Conservation (phyloP, 371 early-diverging fungal species). For the Syncephalastrum racemosum region DNA sequence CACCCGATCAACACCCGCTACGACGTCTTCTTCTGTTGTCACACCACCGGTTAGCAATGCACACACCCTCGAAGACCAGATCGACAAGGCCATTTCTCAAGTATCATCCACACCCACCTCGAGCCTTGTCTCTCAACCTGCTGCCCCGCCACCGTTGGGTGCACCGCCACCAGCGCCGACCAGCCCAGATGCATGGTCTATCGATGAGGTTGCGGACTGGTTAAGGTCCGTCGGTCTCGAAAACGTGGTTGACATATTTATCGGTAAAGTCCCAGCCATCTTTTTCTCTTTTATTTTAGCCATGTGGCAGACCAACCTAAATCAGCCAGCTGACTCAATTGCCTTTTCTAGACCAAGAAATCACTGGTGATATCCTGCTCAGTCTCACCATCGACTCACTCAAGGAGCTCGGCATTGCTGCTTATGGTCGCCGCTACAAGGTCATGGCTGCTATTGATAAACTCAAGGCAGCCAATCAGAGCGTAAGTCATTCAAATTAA, state of each 20-base stretch:
- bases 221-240: constrained; percentile 54
- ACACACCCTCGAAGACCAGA: constrained; percentile 27
- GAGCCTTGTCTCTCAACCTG: constrained; percentile 1
- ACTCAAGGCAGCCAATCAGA: constrained; percentile 7
- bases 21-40: constrained; percentile 5
- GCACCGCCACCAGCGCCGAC: constrained; percentile 1
- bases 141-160: constrained; percentile 3
- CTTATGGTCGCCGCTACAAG: constrained; percentile 70
- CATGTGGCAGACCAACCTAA: too few relatives aligned
- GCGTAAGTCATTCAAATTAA: constrained; percentile 4
- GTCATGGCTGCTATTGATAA: constrained; percentile 62
- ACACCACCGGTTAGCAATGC: constrained; percentile 17
- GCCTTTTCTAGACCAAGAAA: constrained; percentile 57
- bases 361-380: constrained; percentile 67
- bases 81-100: constrained; percentile 28
- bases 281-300: constrained; percentile 3
- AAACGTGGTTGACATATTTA: constrained; percentile 54
- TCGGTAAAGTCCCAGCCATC: constrained; percentile 39
- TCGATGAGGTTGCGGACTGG: constrained; percentile 47
- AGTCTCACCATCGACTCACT: constrained; percentile 61
- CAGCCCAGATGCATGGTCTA: constrained; percentile 39
- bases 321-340: too few relatives aligned
- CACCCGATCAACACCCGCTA: constrained; percentile 17
- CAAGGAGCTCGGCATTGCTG: constrained; percentile 66
- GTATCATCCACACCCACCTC: constrained; percentile 13